Conservation (phyloP, 495 filamentous ascomycete species). For the Corynascus novoguineensis region DNA sequence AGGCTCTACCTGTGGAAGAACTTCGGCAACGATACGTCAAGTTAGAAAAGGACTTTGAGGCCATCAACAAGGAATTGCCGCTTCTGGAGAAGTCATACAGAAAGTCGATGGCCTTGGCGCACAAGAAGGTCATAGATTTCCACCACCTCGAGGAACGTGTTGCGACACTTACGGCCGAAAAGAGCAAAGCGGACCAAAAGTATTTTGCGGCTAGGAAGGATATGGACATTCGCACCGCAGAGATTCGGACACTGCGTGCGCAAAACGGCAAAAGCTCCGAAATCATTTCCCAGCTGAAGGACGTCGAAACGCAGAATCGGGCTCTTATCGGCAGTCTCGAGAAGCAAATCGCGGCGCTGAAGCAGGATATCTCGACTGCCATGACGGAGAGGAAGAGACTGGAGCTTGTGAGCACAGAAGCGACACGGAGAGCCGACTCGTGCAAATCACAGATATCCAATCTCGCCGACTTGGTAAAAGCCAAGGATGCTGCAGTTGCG, state of each 20-base stretch:
- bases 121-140: constrained; percentile 77
- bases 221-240: constrained; percentile 72
- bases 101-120: constrained; percentile 74
- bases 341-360: constrained; percentile 78
- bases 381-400: constrained; percentile 62
- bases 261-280: constrained; percentile 89
- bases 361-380: constrained; percentile 62
- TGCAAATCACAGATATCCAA: constrained; percentile 72
- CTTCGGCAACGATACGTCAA: constrained; percentile 65
- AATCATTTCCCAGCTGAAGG: constrained; percentile 88
- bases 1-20: constrained; percentile 56
- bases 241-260: constrained; percentile 67
- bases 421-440: constrained; percentile 59
- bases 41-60: constrained; percentile 69
- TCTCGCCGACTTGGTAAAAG: constrained; percentile 61
- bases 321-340: constrained; percentile 73
- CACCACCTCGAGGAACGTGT: constrained; percentile 72
- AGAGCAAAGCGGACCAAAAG: constrained; percentile 94
- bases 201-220: constrained; percentile 93
- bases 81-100: constrained; percentile 83
- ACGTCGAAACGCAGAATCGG: constrained; percentile 62
- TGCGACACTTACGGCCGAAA: constrained; percentile 70
- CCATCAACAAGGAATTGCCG: constrained; percentile 79
- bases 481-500: constrained; percentile 64
- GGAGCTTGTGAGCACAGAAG: constrained; percentile 65